Base-by-base conservation (phyloP, 1,284 basidiomycete species). In the Ceratorhiza oryzae-sativae region DNA sequence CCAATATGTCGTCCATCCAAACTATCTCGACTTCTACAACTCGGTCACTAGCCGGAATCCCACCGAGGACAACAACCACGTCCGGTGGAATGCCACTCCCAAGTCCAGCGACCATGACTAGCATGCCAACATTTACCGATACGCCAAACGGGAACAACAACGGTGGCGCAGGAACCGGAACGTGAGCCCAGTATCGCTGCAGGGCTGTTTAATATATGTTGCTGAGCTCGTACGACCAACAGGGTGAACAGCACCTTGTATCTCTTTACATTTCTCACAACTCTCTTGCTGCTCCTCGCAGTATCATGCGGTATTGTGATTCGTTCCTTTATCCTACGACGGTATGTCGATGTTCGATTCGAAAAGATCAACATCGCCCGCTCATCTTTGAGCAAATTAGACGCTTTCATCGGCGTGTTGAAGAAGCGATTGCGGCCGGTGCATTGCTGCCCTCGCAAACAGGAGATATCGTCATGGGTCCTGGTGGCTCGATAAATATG, bases 231-330 rank as follows among this genome's bases (percentile, higher is more conserved):
- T 55, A 27, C 10, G 23, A 61, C 25, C 13, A 2, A 6, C 56
- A 71, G 67, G 15, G 67, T 71, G 34, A 71, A 71, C 20, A 71
- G 67, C 20, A 71, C 67, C 6, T 60, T 82, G 27, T 82, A 82
- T 72, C 77, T 82, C 18, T 81, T 80, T 76, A 80, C 80, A 6
- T 80, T 82, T 73, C 76, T 82, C 30, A 80, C 80, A 32, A 79
- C 79, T 34, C 76, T 81, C 61, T 70, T 80, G 42, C 75, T 81
- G 32, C 77, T 81, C 45, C 76, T 74, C 1, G 39, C 76, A 8
- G 80, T 81, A 18, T 77, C 78, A 9, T 76, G 75, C 36, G 76
- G 71, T 2, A 76, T 82, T 9, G 72, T 82, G 27, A 68, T 78
- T 30, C 75, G 81, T 15, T 80, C 80, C 2, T 77, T 77, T 73